A percentile compares a stretch with the other conserved stretches of the same genome.
These are phyloP conservation scores for Colletotrichum sp. DNA, from an alignment of 2,329 filamentous ascomycete species.

Conservation along the genomic window DNA sequence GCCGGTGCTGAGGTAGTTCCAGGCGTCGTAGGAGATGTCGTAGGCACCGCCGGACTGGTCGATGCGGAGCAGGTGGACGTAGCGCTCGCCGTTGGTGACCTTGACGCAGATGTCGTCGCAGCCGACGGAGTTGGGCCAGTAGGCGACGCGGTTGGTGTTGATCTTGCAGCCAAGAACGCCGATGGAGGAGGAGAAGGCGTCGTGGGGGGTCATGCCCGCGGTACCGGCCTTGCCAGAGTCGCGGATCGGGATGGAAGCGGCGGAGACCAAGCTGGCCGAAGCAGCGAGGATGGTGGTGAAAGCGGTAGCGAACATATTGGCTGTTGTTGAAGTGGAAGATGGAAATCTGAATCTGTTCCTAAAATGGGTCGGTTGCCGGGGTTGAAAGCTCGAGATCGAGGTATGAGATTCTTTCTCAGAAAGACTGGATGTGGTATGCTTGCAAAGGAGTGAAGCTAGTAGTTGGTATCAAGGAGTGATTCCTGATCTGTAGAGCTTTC, in stretches of 20 bases:
- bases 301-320: slow-evolving; percentile 29
- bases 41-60: slow-evolving; percentile 61
- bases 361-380: not conserved
- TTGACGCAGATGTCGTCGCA: slow-evolving; percentile 64
- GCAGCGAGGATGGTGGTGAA: slow-evolving; percentile 35
- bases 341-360: not conserved
- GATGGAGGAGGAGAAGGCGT: slow-evolving; percentile 59
- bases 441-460: slow-evolving; percentile 20
- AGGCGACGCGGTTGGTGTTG: slow-evolving; percentile 65
- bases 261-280: slow-evolving; percentile 28
- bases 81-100: slow-evolving; percentile 52
- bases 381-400: not conserved
- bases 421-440: slow-evolving; percentile 1
- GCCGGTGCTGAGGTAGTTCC: slow-evolving; percentile 62
- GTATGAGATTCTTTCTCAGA: slow-evolving; percentile 2
- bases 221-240: slow-evolving; percentile 27
- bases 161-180: slow-evolving; percentile 67
- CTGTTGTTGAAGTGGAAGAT: not conserved
- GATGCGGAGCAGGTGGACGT: slow-evolving; percentile 62
- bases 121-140: slow-evolving; percentile 59
- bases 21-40: slow-evolving; percentile 67
- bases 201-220: slow-evolving; percentile 57
- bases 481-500: slow-evolving; percentile 19
- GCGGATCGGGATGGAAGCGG: slow-evolving; percentile 27
- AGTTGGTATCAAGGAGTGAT: slow-evolving; percentile 8